A percentile compares a stretch with the other conserved stretches of the same genome.
phyloP scores from a whole-genome alignment of 1,284 basidiomycete species.

The Schizophyllum commune region DNA sequence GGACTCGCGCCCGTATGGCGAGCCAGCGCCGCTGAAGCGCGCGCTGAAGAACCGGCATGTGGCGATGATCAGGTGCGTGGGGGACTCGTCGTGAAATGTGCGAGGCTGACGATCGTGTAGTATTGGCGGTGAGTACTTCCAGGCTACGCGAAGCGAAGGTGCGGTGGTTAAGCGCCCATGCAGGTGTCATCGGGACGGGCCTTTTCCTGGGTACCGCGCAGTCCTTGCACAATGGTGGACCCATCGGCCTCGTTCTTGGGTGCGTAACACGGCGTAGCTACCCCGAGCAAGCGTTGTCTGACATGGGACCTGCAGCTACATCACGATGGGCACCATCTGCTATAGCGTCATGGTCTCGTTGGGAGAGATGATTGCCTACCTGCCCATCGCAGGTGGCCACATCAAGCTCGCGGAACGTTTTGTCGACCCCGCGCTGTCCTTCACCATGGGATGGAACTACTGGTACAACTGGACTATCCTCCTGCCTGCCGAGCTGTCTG shows the following conservation, averaged over 20 bases:
- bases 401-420: constrained; percentile 76
- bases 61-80: constrained; percentile 12
- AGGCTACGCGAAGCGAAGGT: neutral
- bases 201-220: constrained; percentile 60
- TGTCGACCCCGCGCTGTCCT: constrained; percentile 73
- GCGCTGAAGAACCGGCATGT: constrained; percentile 14
- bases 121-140: neutral
- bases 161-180: constrained; percentile 2
- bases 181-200: constrained; percentile 67
- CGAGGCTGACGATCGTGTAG: neutral
- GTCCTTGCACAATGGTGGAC: constrained; percentile 49
- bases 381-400: constrained; percentile 69
- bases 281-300: constrained; percentile 11
- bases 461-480: constrained; percentile 47
- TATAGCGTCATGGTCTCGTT: constrained; percentile 53
- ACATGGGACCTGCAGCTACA: constrained; percentile 61
- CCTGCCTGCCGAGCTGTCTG: constrained; percentile 73
- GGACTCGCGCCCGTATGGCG: neutral
- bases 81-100: neutral
- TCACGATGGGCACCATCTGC: constrained; percentile 54
- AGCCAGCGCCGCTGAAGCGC: constrained; percentile 4
- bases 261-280: neutral
- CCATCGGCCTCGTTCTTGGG: constrained; percentile 27
- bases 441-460: constrained; percentile 81
- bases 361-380: constrained; percentile 60